Evolutionary conservation across 495 filamentous ascomycete genomes (phyloP), one percentile per base, ranked within the genome.

Genomic region (Talaromyces ruber): DNA sequence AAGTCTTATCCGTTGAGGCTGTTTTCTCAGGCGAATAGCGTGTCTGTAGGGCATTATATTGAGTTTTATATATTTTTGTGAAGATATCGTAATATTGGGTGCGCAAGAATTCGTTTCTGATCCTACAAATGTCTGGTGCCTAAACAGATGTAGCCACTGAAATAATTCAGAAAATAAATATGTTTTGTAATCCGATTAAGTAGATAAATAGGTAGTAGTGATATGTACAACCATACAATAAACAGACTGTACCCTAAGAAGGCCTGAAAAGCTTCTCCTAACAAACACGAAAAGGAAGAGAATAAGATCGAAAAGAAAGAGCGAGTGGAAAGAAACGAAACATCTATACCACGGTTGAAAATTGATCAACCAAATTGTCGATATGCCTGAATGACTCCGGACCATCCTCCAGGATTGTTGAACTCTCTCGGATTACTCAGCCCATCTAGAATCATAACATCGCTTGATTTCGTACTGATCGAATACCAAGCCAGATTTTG

Each of bases 401-500:
- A 39, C 61, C 61, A 63, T 43, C 61, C 61, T 6, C 61, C 61
- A 6, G 61, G 61, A 22, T 63, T 57, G 24, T 57, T 57, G n/a
- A 29, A 57, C n/a, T 58, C 26, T 8, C 34, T 43, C 26, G 61
- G 61, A 24, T 63, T 34, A 14, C 29, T 24, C 1, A 12, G 18
- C 39, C 54, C 54, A 58, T 63, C 61, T 4, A 47, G 25, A 4
- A 63, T 16, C 30, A 63, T 58, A 21, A 63, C 53, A 32, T 63
- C 61, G 16, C 51, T 30, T 22, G 61, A 63, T 37, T 58, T 63
- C 4, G 54, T 59, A 22, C 61, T 58, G 16, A 63, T 58, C 2
- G 61, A 63, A 59, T 63, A 63, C 61, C 61, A 63, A 4, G 45
- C 53, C 51, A 63, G 45, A 51, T 63, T 63, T 0, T 30, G 39